Evolutionary conservation across 2,329 filamentous ascomycete genomes (phyloP), one percentile per base, ranked within the genome.

Genomic region (Orbilia ellipsospora): DNA sequence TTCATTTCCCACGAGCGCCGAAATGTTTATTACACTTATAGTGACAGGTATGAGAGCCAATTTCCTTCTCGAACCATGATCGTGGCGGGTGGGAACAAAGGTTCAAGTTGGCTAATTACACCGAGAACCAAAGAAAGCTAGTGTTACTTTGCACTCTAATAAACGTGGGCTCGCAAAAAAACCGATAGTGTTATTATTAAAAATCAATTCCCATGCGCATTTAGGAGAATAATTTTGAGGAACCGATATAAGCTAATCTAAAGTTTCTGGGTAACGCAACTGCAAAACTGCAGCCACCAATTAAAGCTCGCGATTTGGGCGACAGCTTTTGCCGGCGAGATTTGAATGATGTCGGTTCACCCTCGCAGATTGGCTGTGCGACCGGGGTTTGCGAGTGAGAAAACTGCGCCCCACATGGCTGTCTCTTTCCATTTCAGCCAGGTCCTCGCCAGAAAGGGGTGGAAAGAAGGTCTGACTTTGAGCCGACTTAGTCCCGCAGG

Each of bases 401-500:
- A 48, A 52, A 42, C 64, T 65, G 72, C 72, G 72, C 72, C 64
- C 72, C 72, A 75, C 72, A 69, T 75, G 60, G 64, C 64, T 68
- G 62, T 65, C 72, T 60, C 70, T 68, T 74, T 68, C 70, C 70
- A 67, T 69, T 75, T 75, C 72, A 69, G 59, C 72, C 72, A 75
- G 64, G 55, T 36, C 42, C 48, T 54, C 26, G 59, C 40, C 59
- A 68, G 63, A 74, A 75, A 75, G 52, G 72, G 72, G 72, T 36
- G 31, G 31, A 36, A 31, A 31, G 69, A 68, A 60, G 51, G 64
- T 63, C 64, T 69, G 52, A 42, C 64, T 52, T 62, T 61, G 65
- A 69, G 59, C 72, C 72, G 66, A 75, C 31, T 63, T 69, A 75
- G 64, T 75, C 60, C 57, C 64, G 64, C 64, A 75, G 23, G 55